Base-by-base conservation (phyloP, 2,329 filamentous ascomycete genomes). In the Penicillium sp. region DNA sequence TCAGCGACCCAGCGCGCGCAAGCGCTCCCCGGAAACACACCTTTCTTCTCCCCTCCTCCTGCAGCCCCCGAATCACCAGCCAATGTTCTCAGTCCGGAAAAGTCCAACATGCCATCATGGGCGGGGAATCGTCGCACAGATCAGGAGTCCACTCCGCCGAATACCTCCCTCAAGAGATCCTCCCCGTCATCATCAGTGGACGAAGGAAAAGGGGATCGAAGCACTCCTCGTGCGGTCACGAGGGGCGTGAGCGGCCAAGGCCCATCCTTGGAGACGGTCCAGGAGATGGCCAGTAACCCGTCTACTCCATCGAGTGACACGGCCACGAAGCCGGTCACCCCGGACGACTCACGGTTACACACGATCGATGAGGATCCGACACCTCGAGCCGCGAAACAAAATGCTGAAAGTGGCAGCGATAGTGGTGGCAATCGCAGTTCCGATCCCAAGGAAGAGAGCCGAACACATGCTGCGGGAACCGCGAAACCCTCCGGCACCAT, bases 191-290 rank as follows among this genome's bases (percentile, higher is more conserved):
- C 61, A 7, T 52, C 61, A 16, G 71, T 72, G 16, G 68, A 71
- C 2, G 52, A 60, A 37, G 54, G 62, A n/a, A 71, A 70, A 39
- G 40, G 75, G 44, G 76, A 78, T 50, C 77, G 66, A 54, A 69
- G 62, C 54, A 63, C 60, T 23, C 58, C 62, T 42, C 84, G 75
- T 78, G 82, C 68, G 85, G 86, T 67, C 16, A 81, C 79, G 29
- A 81, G 87, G 61, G 83, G 82, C 55, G 79, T 81, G 48, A 85
- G 81, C 68, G 83, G 80, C 53, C 83, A 81, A 48, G 82, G 78
- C 31, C 81, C 87, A 45, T 85, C 84, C 44, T 77, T 97, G 53
- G 93, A 96, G 75, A 97, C 94, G 0, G 93, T 97, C 14, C 89
- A 96, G 70, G 93, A 97, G 79, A 71, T 69, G 66, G 87, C 89